Evolutionary conservation across 2,329 filamentous ascomycete species (phyloP).

Genomic region (Elsinoe batatas): DNA sequence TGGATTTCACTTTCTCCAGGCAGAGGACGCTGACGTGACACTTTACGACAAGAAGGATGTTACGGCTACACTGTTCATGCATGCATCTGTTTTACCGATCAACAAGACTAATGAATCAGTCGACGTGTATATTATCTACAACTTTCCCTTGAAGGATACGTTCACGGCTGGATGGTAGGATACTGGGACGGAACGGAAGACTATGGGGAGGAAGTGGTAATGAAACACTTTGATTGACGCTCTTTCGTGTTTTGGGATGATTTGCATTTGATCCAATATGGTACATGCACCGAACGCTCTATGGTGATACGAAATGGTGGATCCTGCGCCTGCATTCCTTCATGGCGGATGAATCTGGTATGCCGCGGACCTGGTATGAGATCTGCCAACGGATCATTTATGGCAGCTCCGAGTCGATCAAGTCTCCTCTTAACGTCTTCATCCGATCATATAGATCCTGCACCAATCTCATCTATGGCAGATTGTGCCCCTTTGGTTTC

Average conservation of each 20-base stretch:
- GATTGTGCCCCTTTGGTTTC: conserved; percentile 6
- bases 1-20: not conserved
- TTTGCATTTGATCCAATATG: not conserved
- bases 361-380: not conserved
- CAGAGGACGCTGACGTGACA: not conserved
- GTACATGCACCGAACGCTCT: not conserved
- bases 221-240: not conserved
- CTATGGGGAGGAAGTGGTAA: not conserved
- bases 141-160: not conserved
- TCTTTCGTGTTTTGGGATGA: not conserved
- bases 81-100: not conserved
- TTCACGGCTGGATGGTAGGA: not conserved
- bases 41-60: not conserved
- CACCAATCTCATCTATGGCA: not conserved
- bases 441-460: too few relatives aligned
- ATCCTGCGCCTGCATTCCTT: too few relatives aligned
- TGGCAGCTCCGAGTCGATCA: too few relatives aligned
- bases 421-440: too few relatives aligned
- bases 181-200: not conserved
- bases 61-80: too few relatives aligned
- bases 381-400: not conserved
- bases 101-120: conserved; percentile 4
- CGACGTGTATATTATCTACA: conserved; percentile 5
- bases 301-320: not conserved
- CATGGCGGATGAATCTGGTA: not conserved